phyloP scores from a whole-genome alignment of 2,329 filamentous ascomycete genomes.

The Cercospora sp. region DNA sequence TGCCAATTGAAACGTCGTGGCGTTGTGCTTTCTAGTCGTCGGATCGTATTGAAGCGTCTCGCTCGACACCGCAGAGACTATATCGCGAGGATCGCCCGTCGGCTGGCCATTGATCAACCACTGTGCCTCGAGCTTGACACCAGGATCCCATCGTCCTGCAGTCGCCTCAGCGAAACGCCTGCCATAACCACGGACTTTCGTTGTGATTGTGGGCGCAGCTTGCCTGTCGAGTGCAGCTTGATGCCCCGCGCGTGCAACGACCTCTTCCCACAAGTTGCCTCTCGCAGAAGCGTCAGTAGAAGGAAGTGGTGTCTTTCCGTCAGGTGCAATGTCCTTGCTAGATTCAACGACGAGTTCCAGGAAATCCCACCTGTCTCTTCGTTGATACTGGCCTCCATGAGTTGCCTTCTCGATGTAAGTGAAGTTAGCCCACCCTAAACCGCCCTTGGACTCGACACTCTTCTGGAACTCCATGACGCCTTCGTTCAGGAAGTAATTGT shows the following conservation, averaged over 20 bases:
- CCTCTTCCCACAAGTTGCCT: conserved; percentile 41
- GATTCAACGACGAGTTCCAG: conserved; percentile 38
- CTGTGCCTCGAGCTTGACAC: conserved; percentile 38
- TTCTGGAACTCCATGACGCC: conserved; percentile 41
- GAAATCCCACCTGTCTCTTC: conserved; percentile 37
- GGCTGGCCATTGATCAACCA: conserved; percentile 38
- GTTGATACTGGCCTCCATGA: conserved; percentile 42
- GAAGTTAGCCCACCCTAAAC: conserved; percentile 41
- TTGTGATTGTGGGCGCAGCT: conserved; percentile 28
- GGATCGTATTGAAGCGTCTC: not conserved
- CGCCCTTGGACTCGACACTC: conserved; percentile 37
- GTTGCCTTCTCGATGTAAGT: conserved; percentile 36
- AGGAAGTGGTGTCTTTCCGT: conserved; percentile 36
- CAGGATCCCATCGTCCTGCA: conserved; percentile 43
- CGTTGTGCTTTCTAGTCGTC: not conserved
- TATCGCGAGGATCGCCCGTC: not conserved
- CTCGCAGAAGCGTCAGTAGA: conserved; percentile 27
- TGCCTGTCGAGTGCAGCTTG: conserved; percentile 40
- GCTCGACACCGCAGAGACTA: not conserved
- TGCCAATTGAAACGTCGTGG: not conserved
- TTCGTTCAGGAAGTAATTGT: conserved; percentile 43
- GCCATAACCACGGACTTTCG: not conserved
- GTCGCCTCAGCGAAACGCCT: conserved; percentile 15
- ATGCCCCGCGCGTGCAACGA: conserved; percentile 38
- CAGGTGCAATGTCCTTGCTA: conserved; percentile 38